phyloP scores from a whole-genome alignment of 1,284 basidiomycete species.

The Ganoderma resinaceum region DNA sequence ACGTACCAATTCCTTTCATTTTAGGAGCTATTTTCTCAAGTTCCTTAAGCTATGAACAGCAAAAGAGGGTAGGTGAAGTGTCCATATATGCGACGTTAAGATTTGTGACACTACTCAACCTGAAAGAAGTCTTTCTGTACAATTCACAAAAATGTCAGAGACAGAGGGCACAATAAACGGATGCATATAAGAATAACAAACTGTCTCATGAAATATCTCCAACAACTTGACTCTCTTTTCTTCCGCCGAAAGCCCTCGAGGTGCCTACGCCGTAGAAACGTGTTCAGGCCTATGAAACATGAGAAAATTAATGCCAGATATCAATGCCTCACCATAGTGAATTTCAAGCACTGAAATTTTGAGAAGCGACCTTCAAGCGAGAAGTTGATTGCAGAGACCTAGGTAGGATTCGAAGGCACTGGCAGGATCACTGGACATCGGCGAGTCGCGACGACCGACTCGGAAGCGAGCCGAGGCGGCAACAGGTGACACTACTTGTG shows the following conservation, averaged over 20 bases:
- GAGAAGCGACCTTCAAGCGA: background rate
- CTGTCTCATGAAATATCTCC: conserved; percentile 91
- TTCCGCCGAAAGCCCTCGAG: conserved; percentile 79
- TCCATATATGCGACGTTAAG: background rate
- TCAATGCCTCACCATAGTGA: background rate
- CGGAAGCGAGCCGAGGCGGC: too few species aligned
- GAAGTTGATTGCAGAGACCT: too few species aligned
- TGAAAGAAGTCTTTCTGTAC: conserved; percentile 86
- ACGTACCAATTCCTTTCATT: conserved; percentile 84
- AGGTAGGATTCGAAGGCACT: too few species aligned
- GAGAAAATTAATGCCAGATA: background rate
- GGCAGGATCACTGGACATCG: too few species aligned
- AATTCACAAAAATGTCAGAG: background rate
- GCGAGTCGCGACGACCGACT: too few species aligned
- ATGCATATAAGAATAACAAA: conserved; percentile 42
- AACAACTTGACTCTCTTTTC: conserved; percentile 83
- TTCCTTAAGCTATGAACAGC: conserved; percentile 75
- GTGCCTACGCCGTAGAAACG: conserved; percentile 55
- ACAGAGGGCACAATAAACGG: background rate
- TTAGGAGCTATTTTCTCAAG: conserved; percentile 87
- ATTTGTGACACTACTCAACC: conserved; percentile 41
- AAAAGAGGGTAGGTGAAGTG: background rate
- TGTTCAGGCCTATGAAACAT: background rate
- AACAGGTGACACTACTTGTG: too few species aligned
- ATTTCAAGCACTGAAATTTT: background rate